phyloP scores from a whole-genome alignment of 2,329 filamentous ascomycete genomes.

The Stromatinia cepivora region DNA sequence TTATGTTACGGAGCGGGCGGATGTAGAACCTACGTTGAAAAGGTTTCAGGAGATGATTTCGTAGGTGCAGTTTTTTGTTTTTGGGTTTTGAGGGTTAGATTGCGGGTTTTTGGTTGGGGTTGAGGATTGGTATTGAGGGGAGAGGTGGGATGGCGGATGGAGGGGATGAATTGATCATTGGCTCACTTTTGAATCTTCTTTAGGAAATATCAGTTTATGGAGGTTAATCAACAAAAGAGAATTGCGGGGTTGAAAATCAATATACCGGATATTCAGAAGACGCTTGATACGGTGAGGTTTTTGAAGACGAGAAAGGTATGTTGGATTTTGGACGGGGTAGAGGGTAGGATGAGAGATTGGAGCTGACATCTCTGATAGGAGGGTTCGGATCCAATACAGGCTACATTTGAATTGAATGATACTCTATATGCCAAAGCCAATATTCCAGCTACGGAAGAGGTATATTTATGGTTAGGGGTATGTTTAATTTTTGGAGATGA shows the following conservation, averaged over 20 bases:
- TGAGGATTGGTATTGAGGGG: background rate
- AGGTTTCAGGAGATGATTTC: constrained; percentile 94
- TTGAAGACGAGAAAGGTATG: constrained; percentile 72
- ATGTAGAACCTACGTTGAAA: constrained; percentile 78
- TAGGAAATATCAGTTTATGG: constrained; percentile 99
- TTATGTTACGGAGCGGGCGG: constrained; percentile 74
- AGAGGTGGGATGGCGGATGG: background rate
- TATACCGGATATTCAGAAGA: constrained; percentile 96
- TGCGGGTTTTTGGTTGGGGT: background rate
- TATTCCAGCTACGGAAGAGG: constrained; percentile 80
- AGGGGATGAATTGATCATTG: background rate
- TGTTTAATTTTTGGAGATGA: constrained; percentile 36
- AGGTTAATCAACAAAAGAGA: constrained; percentile 84
- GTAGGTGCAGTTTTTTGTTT: constrained; percentile 49
- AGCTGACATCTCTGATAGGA: constrained; percentile 34
- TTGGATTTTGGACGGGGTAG: background rate
- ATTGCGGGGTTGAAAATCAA: constrained; percentile 84
- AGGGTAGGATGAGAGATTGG: background rate
- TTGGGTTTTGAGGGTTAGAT: background rate
- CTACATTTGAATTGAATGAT: constrained; percentile 95
- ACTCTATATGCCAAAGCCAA: constrained; percentile 89
- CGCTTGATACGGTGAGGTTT: constrained; percentile 86
- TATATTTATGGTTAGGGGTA: constrained; percentile 96
- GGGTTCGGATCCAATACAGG: constrained; percentile 71
- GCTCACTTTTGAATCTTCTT: constrained; percentile 38